Evolutionary conservation across 2,329 filamentous ascomycete species (phyloP).

Genomic region (Beauveria sp.): DNA sequence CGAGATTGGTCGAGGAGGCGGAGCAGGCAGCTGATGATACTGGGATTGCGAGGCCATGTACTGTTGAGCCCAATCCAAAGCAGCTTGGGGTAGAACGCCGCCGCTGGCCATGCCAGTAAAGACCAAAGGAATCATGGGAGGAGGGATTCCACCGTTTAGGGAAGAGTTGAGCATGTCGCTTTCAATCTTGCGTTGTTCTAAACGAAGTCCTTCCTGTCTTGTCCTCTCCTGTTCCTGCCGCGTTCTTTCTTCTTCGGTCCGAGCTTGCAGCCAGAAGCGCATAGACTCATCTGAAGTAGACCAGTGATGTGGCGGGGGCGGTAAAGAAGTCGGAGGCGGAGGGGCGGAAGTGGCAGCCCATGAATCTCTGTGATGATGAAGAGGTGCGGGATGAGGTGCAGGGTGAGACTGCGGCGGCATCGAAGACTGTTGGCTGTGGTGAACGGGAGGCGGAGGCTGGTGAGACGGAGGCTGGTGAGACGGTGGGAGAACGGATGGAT

Average conservation of each 20-base stretch:
- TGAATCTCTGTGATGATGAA: constrained; percentile 30
- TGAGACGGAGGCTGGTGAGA: constrained; percentile 8
- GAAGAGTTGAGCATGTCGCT: constrained; percentile 65
- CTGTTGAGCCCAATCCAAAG: constrained; percentile 62
- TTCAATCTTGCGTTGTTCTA: constrained; percentile 68
- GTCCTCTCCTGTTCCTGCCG: constrained; percentile 69
- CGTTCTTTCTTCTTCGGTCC: constrained; percentile 64
- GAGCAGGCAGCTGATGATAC: constrained; percentile 42
- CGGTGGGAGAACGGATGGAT: constrained; percentile 1
- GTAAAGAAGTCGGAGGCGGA: constrained; percentile 47
- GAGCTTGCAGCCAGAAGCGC: constrained; percentile 63
- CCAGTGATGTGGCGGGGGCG: constrained; percentile 58
- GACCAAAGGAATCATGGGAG: constrained; percentile 65
- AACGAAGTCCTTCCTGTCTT: constrained; percentile 53
- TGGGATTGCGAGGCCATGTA: constrained; percentile 47
- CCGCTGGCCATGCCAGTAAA: constrained; percentile 62
- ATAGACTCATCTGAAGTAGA: constrained; percentile 62
- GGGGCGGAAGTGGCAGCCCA: constrained; percentile 16
- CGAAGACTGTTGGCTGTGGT: constrained; percentile 16
- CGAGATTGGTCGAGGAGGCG: constrained; percentile 36
- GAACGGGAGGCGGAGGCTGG: constrained; percentile 11
- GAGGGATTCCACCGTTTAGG: constrained; percentile 62
- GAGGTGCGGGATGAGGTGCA: constrained; percentile 16
- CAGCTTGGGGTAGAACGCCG: constrained; percentile 50
- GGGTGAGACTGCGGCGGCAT: constrained; percentile 18